phyloP scores from a whole-genome alignment of 1,284 basidiomycete species.

The Schizopora paradoxa region DNA sequence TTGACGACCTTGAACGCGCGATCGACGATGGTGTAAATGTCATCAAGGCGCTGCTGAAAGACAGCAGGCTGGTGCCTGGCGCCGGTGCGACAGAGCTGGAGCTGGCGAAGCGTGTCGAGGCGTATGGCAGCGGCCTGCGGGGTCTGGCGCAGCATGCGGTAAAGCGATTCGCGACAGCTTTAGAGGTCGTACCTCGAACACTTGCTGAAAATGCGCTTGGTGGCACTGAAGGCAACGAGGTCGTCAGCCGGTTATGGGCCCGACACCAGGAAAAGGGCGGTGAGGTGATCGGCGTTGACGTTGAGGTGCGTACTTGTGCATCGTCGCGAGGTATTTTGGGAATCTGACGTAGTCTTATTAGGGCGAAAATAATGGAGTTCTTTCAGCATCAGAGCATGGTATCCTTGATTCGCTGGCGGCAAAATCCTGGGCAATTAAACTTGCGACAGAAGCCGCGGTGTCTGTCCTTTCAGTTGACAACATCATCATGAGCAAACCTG shows the following conservation, averaged over 20 bases:
- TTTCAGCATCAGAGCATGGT: constrained; percentile 54
- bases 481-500: constrained; percentile 96
- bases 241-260: constrained; percentile 83
- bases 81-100: constrained; percentile 95
- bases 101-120: constrained; percentile 78
- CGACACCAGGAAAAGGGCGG: constrained; percentile 76
- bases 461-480: constrained; percentile 94
- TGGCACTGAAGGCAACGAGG: constrained; percentile 90
- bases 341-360: constrained; percentile 6
- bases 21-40: constrained; percentile 98
- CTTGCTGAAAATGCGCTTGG: constrained; percentile 92
- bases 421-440: constrained; percentile 84
- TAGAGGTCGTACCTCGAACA: constrained; percentile 92
- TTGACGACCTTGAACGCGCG: constrained; percentile 95
- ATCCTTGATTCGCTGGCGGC: constrained; percentile 85
- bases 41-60: constrained; percentile 90
- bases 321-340: constrained; percentile 6
- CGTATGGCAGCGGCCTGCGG: constrained; percentile 83
- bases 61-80: constrained; percentile 87
- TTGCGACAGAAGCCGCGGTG: constrained; percentile 92
- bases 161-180: constrained; percentile 82
- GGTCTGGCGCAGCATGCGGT: constrained; percentile 95
- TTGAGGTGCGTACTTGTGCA: constrained; percentile 57
- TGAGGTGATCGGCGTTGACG: constrained; percentile 83
- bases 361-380: constrained; percentile 74